A percentile compares a stretch with the other conserved stretches of the same genome.
These are phyloP conservation scores for Ceratocystis smalleyi DNA, from an alignment of 2,329 filamentous ascomycete species.

Conservation along the genomic window DNA sequence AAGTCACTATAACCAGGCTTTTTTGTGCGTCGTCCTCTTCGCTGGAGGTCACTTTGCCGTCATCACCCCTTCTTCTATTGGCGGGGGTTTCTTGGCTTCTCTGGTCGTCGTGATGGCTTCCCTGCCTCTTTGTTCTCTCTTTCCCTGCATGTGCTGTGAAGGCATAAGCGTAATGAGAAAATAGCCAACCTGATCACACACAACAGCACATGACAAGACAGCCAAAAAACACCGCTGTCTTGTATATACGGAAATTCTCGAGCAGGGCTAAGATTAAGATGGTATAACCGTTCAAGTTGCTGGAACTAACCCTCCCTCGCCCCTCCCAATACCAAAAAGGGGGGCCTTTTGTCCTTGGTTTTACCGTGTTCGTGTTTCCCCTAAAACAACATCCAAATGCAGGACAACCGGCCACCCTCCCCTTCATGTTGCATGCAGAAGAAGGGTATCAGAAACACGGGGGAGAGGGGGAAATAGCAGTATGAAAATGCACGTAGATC, in stretches of 20 bases:
- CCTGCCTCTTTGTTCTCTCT: neutral
- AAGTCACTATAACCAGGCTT: neutral
- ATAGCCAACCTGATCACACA: neutral
- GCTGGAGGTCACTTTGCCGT: neutral
- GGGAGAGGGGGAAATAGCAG: neutral
- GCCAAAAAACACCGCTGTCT: neutral
- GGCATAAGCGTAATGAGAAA: constrained; percentile 1
- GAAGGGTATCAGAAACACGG: neutral
- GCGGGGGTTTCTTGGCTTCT: neutral
- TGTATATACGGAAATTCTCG: neutral
- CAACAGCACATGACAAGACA: neutral
- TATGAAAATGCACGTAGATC: neutral
- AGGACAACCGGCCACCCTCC: neutral
- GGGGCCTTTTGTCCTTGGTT: neutral
- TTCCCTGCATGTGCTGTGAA: neutral
- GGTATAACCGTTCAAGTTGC: neutral
- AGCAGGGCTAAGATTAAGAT: neutral
- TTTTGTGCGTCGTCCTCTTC: neutral
- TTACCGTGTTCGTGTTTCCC: neutral
- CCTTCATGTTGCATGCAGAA: neutral
- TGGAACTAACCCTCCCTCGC: too few species aligned
- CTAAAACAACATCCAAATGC: neutral
- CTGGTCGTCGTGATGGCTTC: neutral
- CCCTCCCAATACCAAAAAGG: neutral
- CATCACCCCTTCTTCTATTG: neutral